These are phyloP conservation scores for Dovyalis caffra DNA, from an alignment of 345 rosid genomes.

Conservation along the genomic window DNA sequence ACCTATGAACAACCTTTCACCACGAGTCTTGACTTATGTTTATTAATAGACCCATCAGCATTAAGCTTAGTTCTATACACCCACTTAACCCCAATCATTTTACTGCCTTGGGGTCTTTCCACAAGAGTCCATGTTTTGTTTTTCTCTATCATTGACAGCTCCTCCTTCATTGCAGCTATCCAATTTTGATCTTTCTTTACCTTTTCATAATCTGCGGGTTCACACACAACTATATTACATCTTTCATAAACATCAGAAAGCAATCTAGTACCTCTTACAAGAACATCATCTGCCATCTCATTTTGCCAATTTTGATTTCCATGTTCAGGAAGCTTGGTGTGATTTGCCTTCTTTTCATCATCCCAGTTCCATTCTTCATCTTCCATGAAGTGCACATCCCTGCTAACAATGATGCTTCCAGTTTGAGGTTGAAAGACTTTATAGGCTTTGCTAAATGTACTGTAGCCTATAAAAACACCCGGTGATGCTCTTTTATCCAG, in stretches of 20 bases:
- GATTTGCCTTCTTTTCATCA: background rate
- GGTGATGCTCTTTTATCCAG: background rate
- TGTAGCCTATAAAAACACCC: background rate
- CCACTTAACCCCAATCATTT: background rate
- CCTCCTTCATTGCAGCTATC: background rate
- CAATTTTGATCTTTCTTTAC: background rate
- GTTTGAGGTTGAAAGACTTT: background rate
- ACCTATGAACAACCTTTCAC: background rate
- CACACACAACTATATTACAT: background rate
- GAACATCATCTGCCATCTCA: background rate
- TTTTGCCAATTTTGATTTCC: background rate
- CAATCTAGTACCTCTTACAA: background rate
- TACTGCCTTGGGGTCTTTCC: background rate
- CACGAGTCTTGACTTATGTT: background rate
- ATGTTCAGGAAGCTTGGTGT: background rate
- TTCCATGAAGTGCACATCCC: constrained; percentile 2
- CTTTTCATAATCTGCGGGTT: background rate
- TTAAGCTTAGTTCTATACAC: background rate
- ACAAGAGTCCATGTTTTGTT: background rate
- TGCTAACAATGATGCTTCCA: background rate
- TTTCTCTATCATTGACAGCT: background rate
- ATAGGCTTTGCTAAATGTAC: background rate
- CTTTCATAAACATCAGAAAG: background rate
- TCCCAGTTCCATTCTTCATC: background rate
- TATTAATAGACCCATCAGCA: background rate